Conservation (phyloP, 495 filamentous ascomycete species). For the Penicillium taxi region DNA sequence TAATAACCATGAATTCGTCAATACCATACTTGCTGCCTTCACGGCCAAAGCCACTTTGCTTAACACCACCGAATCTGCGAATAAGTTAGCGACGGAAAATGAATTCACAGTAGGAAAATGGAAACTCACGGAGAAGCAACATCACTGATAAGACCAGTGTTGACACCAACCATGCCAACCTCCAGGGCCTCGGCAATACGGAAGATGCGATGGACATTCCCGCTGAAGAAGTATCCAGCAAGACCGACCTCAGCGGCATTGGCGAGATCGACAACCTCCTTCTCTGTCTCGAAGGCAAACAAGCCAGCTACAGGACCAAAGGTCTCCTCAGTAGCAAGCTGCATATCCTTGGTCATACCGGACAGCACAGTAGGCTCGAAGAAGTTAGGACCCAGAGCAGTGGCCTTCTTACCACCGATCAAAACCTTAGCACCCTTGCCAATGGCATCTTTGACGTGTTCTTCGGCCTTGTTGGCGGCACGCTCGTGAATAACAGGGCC, state of each 20-base stretch:
- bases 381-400: conserved; percentile 44
- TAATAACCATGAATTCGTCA: conserved; percentile 4
- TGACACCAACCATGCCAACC: conserved; percentile 7
- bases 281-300: conserved; percentile 20
- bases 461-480: conserved; percentile 60
- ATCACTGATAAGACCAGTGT: conserved; percentile 4
- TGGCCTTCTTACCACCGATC: conserved; percentile 10
- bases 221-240: conserved; percentile 24
- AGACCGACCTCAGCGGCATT: conserved; percentile 26
- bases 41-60: conserved; percentile 7
- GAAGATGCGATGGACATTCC: conserved; percentile 15
- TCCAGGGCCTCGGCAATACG: conserved; percentile 17
- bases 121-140: conserved; percentile 1
- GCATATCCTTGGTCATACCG: conserved; percentile 47
- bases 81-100: not conserved
- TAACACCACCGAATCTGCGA: conserved; percentile 5
- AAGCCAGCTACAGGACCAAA: conserved; percentile 26
- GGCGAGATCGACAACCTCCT: conserved; percentile 18
- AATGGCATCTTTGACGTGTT: conserved; percentile 63
- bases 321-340: conserved; percentile 17
- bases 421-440: conserved; percentile 29
- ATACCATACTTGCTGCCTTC: conserved; percentile 6
- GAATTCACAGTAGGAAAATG: not conserved
- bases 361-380: conserved; percentile 63
- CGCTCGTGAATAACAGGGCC: conserved; percentile 67